These are phyloP conservation scores for Neurospora cerealis DNA, from an alignment of 495 filamentous ascomycete genomes.

Conservation along the genomic window DNA sequence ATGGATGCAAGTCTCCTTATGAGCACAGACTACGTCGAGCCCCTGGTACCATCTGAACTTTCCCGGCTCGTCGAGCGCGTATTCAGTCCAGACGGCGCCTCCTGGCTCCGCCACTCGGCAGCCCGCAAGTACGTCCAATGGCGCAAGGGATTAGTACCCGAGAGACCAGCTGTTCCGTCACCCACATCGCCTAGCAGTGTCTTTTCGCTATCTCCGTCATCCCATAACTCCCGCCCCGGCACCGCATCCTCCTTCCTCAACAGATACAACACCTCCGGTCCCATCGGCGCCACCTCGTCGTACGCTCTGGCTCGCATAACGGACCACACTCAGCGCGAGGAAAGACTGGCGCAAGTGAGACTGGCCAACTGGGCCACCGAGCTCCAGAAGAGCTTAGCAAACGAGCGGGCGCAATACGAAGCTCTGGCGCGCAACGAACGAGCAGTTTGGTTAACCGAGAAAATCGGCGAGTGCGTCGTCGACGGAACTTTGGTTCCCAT, in stretches of 20 bases:
- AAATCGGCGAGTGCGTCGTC: constrained; percentile 60
- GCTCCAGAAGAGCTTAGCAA: constrained; percentile 70
- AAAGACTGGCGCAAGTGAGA: constrained; percentile 65
- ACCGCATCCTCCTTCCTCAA: constrained; percentile 7
- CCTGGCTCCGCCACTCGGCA: constrained; percentile 79
- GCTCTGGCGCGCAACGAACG: constrained; percentile 60
- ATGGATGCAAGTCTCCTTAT: constrained; percentile 97
- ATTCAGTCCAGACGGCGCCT: constrained; percentile 68
- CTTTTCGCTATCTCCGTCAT: neutral
- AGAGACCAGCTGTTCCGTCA: neutral
- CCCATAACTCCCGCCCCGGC: neutral
- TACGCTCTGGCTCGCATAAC: constrained; percentile 63
- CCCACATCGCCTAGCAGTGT: neutral
- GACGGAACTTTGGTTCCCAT: constrained; percentile 56
- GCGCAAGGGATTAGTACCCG: constrained; percentile 27
- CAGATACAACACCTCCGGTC: constrained; percentile 7
- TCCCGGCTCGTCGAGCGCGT: constrained; percentile 55
- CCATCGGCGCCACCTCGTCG: constrained; percentile 36
- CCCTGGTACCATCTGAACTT: constrained; percentile 72
- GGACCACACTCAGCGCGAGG: constrained; percentile 62
- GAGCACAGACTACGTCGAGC: constrained; percentile 86
- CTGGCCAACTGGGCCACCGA: constrained; percentile 86
- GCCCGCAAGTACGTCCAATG: constrained; percentile 80
- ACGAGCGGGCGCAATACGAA: constrained; percentile 72
- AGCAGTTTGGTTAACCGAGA: constrained; percentile 69